phyloP scores from a whole-genome alignment of 345 rosid genomes.

The Psidium guajava region DNA sequence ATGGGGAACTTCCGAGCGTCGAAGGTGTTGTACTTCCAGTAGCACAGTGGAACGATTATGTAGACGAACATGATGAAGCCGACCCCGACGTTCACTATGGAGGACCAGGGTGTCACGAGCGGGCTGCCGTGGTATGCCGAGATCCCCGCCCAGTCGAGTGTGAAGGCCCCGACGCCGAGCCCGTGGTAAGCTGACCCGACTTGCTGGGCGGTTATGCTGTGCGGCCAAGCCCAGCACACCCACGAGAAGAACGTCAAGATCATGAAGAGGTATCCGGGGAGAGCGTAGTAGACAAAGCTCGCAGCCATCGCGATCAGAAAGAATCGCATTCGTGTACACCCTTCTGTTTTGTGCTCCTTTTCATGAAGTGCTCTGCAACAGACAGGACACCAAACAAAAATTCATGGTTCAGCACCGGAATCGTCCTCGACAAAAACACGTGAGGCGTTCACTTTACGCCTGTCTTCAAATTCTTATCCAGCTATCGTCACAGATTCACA shows the following conservation, averaged over 20 bases:
- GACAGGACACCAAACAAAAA: neutral
- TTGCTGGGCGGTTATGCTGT: conserved; percentile 89
- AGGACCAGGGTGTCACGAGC: conserved; percentile 80
- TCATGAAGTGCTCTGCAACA: conserved; percentile 86
- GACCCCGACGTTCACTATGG: conserved; percentile 79
- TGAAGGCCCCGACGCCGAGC: conserved; percentile 87
- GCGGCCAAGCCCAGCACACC: conserved; percentile 94
- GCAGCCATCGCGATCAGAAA: conserved; percentile 54
- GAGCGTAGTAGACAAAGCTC: conserved; percentile 65
- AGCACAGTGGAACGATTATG: conserved; percentile 82
- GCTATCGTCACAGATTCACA: neutral
- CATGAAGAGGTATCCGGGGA: conserved; percentile 86
- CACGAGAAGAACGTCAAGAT: conserved; percentile 94
- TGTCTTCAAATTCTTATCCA: neutral
- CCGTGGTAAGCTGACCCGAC: conserved; percentile 97
- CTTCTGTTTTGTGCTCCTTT: conserved; percentile 45
- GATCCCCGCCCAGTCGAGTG: conserved; percentile 99
- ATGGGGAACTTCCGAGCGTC: conserved; percentile 86
- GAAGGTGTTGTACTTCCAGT: conserved; percentile 86
- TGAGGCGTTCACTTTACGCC: neutral
- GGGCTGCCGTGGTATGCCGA: conserved; percentile 99
- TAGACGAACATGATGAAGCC: conserved; percentile 93
- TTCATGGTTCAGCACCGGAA: neutral
- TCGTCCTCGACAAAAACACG: neutral
- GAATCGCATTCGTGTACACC: conserved; percentile 71